Evolutionary conservation across 2,329 filamentous ascomycete genomes (phyloP), one percentile per base, ranked within the genome.

Genomic region (Alternaria sp.): DNA sequence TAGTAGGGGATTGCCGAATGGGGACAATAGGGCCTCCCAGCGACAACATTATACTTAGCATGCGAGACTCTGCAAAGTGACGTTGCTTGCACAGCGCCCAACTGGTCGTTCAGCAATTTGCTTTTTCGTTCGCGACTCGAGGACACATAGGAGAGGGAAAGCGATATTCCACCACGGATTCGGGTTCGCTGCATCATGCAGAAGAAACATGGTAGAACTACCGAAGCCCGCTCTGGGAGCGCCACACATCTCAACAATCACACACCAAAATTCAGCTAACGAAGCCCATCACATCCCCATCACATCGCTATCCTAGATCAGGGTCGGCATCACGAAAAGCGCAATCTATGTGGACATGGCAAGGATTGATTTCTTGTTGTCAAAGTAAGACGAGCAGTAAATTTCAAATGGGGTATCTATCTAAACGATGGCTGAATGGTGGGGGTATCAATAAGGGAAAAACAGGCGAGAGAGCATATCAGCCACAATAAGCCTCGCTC

Each of bases 371-470:
- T 21, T 37, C 12, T 46, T 43, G 18, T 62, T 60, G 15, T 64
- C 43, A 47, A 61, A 47, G 33, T 46, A 55, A 55, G 60, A 65
- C 33, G 54, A 58, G 25, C 47, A 21, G 33, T 28, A 33, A 45
- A 54, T 6, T 59, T 20, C 30, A 59, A 59, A 55, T 45, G 41
- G 58, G 49, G 49, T 60, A 55, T 60, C 37, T 60, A 26, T 56
- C 54, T 56, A 56, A 55, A 55, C 37, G 53, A 55, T 69, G 21
- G 62, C 64, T 65, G 62, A 54, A 62, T 44, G 58, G 59, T 58
- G 47, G 67, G 74, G 76, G 75, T 77, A 77, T 78, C 75, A 73
- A 67, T 71, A 68, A 66, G 63, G 67, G 72, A 67, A 74, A 73
- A 61, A 72, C 60, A 68, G 68, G 69, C 47, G 57, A 59, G 33